Percentiles rank a stretch among this genome's conserved stretches.
Conservation (phyloP, 441 rosid genomes). For the Eutrema salsugineum region DNA sequence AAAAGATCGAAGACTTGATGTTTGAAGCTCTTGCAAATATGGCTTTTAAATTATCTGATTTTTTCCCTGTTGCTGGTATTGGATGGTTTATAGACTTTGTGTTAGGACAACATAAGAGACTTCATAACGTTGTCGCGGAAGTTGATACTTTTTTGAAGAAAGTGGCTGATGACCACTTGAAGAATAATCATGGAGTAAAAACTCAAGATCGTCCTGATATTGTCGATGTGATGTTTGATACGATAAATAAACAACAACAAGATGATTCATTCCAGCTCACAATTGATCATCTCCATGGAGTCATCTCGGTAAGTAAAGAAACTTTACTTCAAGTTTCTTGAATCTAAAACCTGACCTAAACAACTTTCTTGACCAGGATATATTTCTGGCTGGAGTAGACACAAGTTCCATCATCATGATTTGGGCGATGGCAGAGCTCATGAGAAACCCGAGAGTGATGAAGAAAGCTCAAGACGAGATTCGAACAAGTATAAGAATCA, state of each 20-base stretch:
- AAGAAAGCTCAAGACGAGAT: slow-evolving; percentile 39
- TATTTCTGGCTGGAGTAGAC: slow-evolving; percentile 44
- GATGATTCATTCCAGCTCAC: slow-evolving; percentile 17
- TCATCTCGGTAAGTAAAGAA: slow-evolving; percentile 28
- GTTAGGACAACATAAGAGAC: slow-evolving; percentile 24
- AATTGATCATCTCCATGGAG: slow-evolving; percentile 30
- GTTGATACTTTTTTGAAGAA: slow-evolving; percentile 36
- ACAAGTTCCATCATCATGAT: slow-evolving; percentile 37
- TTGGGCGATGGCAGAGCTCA: slow-evolving; percentile 48
- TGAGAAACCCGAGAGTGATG: slow-evolving; percentile 38
- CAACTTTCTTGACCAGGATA: neutral
- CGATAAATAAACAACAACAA: neutral
- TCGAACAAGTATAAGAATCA: slow-evolving; percentile 22
- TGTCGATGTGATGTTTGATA: neutral
- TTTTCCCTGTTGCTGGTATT: slow-evolving; percentile 30
- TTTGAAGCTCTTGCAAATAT: slow-evolving; percentile 3
- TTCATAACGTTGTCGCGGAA: slow-evolving; percentile 23
- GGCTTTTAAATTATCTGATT: slow-evolving; percentile 29
- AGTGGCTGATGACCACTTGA: slow-evolving; percentile 35
- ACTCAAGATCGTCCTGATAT: slow-evolving; percentile 20
- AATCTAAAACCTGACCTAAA: slow-evolving; percentile 14
- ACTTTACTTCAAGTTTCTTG: neutral
- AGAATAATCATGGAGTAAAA: neutral
- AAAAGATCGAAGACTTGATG: slow-evolving; percentile 23
- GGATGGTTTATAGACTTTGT: slow-evolving; percentile 44